Conservation (phyloP, 768 basidiomycete genomes). For the Termitomyces sp. region DNA sequence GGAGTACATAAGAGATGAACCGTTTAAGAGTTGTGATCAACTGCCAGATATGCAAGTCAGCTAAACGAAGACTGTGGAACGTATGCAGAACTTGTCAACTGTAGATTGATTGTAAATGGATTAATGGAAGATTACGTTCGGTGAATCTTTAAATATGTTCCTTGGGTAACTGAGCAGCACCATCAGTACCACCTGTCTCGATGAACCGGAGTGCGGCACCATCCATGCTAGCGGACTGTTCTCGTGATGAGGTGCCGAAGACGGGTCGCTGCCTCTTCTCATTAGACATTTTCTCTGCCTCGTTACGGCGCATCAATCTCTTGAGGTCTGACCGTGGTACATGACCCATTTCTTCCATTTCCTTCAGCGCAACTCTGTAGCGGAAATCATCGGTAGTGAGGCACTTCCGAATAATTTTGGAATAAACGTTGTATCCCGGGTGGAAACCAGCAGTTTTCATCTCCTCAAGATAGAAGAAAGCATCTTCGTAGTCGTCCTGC, state of each 20-base stretch:
- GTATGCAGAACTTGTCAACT: background rate
- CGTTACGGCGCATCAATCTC: constrained; percentile 7
- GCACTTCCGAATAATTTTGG: constrained; percentile 55
- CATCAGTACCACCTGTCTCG: constrained; percentile 25
- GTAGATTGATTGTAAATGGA: background rate
- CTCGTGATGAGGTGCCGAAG: background rate
- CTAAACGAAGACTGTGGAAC: background rate
- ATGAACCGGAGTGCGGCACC: constrained; percentile 24
- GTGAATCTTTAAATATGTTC: background rate
- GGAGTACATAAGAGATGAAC: no score
- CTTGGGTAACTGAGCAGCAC: constrained; percentile 8
- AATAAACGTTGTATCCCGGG: constrained; percentile 55
- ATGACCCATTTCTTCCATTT: constrained; percentile 65
- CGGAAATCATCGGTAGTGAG: constrained; percentile 51
- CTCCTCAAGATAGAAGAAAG: constrained; percentile 85
- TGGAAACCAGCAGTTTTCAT: constrained; percentile 62
- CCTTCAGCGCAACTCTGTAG: constrained; percentile 58
- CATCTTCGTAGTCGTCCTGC: constrained; percentile 73
- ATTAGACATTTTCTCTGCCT: background rate
- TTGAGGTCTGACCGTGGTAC: constrained; percentile 16
- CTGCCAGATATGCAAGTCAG: background rate
- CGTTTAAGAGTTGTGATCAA: background rate
- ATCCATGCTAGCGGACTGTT: constrained; percentile 12
- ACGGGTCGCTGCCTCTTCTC: background rate
- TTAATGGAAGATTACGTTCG: background rate